Evolutionary conservation across 805 yeast species (phyloP).

Genomic region (Candida chauliodis): DNA sequence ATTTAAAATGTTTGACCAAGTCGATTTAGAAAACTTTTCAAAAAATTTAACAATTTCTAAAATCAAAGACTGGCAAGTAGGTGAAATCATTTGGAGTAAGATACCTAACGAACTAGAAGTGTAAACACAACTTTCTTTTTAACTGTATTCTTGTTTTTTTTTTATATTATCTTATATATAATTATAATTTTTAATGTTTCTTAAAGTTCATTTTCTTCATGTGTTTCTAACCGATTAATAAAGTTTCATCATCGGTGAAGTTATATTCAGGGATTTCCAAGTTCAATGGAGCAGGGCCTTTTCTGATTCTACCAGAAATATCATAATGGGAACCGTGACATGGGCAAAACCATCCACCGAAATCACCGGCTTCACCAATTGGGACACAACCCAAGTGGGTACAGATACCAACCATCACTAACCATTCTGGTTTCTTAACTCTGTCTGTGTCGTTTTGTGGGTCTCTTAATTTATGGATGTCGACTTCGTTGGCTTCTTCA

Average conservation of each 20-base stretch:
- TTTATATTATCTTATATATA: no score
- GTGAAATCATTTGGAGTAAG: no score
- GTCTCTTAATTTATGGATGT: constrained; percentile 78
- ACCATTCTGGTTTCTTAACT: constrained; percentile 97
- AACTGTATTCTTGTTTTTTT: no score
- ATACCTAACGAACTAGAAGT: no score
- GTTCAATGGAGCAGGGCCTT: constrained; percentile 99
- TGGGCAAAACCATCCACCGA: constrained; percentile 99
- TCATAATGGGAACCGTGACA: constrained; percentile 99
- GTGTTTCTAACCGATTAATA: constrained; percentile 72
- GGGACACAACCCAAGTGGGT: constrained; percentile 99
- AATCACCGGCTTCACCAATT: constrained; percentile 99
- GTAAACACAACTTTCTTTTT: no score
- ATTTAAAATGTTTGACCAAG: no score
- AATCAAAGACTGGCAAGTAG: no score
- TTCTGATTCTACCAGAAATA: constrained; percentile 99
- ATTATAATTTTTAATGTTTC: no score
- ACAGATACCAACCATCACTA: constrained; percentile 98
- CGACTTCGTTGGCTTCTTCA: constrained; percentile 86
- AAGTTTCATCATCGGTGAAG: constrained; percentile 72
- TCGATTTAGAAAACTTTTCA: no score
- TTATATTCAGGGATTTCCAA: constrained; percentile 93
- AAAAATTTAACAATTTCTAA: no score
- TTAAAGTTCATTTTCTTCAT: no score
- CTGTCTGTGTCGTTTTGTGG: constrained; percentile 93